Percentiles rank a stretch among this genome's conserved stretches.
Conservation (phyloP, 1,284 basidiomycete genomes). For the Trichosporon sp. region DNA sequence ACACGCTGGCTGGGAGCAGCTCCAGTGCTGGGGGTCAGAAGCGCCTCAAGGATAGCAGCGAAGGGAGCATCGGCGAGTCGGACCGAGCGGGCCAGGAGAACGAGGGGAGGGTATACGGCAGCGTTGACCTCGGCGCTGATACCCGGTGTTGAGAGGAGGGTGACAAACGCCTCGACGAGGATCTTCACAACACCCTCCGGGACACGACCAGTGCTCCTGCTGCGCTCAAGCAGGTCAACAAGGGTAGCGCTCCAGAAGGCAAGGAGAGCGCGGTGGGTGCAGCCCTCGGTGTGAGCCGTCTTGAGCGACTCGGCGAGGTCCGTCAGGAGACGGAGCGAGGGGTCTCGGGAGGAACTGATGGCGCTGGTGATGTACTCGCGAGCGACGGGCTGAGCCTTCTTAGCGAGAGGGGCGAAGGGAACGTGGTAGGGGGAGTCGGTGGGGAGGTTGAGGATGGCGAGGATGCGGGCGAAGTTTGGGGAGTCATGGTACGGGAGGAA, state of each 20-base stretch:
- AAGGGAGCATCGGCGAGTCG: constrained; percentile 52
- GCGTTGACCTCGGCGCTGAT: constrained; percentile 52
- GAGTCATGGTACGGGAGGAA: constrained; percentile 96
- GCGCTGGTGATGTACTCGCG: constrained; percentile 72
- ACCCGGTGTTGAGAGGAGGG: constrained; percentile 38
- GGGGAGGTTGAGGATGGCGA: constrained; percentile 78
- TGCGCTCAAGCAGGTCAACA: constrained; percentile 73
- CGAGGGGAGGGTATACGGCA: constrained; percentile 54
- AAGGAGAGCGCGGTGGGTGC: constrained; percentile 71
- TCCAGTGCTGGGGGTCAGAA: constrained; percentile 46
- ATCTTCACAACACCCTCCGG: constrained; percentile 51
- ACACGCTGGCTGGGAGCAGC: constrained; percentile 52
- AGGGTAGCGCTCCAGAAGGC: constrained; percentile 82
- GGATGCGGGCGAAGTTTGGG: constrained; percentile 90
- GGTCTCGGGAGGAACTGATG: constrained; percentile 60
- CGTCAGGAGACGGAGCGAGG: constrained; percentile 64
- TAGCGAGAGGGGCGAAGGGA: constrained; percentile 72
- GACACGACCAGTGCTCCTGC: constrained; percentile 35
- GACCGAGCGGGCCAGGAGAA: constrained; percentile 52
- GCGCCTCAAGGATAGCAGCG: constrained; percentile 43
- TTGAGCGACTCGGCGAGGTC: constrained; percentile 59
- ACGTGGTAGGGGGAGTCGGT: constrained; percentile 50
- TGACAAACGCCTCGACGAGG: constrained; percentile 54
- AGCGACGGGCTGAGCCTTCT: constrained; percentile 70
- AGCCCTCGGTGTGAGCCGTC: constrained; percentile 61